Percentiles rank a stretch among this genome's conserved stretches.
Evolutionary conservation across 306 rosid species (phyloP).

Genomic region (Carpinus viminea): DNA sequence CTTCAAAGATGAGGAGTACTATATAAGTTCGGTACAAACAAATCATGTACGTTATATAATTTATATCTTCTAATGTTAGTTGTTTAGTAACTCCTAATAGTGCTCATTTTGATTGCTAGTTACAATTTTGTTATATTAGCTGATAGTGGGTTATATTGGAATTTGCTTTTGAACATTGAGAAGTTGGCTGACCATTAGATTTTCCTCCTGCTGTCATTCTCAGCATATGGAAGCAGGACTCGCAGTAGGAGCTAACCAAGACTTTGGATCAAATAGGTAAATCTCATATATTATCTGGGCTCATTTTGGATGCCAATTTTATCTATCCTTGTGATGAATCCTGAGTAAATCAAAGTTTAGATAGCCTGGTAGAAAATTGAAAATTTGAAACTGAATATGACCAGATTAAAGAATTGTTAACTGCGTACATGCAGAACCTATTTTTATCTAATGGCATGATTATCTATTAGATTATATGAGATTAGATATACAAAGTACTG

Average conservation of each 20-base stretch:
- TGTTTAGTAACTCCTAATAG: no score
- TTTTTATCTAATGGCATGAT: constrained; percentile 10
- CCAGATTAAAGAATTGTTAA: not conserved
- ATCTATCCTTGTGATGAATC: not conserved
- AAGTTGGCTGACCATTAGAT: no score
- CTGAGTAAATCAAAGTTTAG: not conserved
- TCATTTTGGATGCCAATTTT: not conserved
- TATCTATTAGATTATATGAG: constrained; percentile 16
- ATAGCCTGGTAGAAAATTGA: no score
- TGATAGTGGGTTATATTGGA: no score
- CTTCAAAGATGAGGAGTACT: constrained; percentile 83
- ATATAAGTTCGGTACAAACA: constrained; percentile 79
- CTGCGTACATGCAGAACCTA: not conserved
- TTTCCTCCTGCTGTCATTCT: constrained; percentile 29
- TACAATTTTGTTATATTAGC: no score
- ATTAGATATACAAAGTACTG: constrained; percentile 19
- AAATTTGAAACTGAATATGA: not conserved
- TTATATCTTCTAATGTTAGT: no score
- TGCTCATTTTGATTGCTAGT: no score
- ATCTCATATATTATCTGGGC: not conserved
- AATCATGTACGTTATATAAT: no score
- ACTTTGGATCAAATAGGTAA: constrained; percentile 77
- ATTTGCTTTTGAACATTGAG: no score
- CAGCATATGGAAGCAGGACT: constrained; percentile 95
- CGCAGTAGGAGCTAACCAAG: constrained; percentile 67